Percentiles rank a stretch among this genome's conserved stretches.
These are phyloP conservation scores for Boletus fagicola DNA, from an alignment of 768 basidiomycete genomes.

Conservation along the genomic window DNA sequence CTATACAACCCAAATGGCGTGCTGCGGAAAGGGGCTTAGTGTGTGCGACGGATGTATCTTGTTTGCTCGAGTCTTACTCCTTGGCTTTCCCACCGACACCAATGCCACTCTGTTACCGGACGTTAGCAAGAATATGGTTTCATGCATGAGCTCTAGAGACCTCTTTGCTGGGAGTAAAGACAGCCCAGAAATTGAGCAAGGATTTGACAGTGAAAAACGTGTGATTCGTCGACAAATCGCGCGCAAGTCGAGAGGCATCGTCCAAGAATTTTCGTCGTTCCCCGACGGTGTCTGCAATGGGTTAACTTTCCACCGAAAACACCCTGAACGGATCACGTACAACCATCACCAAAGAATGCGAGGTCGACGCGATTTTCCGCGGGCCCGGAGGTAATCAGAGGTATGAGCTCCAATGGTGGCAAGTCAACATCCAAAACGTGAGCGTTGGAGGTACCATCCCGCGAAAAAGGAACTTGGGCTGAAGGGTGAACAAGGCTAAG, in stretches of 20 bases:
- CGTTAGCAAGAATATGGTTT: constrained; percentile 7
- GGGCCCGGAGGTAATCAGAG: constrained; percentile 60
- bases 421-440: constrained; percentile 12
- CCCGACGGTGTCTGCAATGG: constrained; percentile 44
- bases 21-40: constrained; percentile 36
- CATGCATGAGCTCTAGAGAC: constrained; percentile 38
- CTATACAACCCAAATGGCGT: constrained; percentile 76
- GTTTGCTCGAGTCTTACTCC: constrained; percentile 44
- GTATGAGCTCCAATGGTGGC: constrained; percentile 53
- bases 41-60: neutral
- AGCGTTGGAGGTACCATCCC: neutral
- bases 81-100: constrained; percentile 67
- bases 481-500: neutral
- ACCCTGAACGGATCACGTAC: constrained; percentile 40
- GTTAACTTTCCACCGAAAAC: constrained; percentile 1
- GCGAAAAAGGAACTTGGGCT: constrained; percentile 14
- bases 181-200: constrained; percentile 79
- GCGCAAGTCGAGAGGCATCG: constrained; percentile 64
- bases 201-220: constrained; percentile 77
- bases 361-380: constrained; percentile 68
- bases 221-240: constrained; percentile 69
- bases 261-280: constrained; percentile 64
- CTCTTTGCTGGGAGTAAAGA: constrained; percentile 72
- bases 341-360: constrained; percentile 77
- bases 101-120: constrained; percentile 55